A percentile compares a stretch with the other conserved stretches of the same genome.
Conservation (phyloP, 176 grass and related monocot genomes). For the maize (Zea mays) region DNA sequence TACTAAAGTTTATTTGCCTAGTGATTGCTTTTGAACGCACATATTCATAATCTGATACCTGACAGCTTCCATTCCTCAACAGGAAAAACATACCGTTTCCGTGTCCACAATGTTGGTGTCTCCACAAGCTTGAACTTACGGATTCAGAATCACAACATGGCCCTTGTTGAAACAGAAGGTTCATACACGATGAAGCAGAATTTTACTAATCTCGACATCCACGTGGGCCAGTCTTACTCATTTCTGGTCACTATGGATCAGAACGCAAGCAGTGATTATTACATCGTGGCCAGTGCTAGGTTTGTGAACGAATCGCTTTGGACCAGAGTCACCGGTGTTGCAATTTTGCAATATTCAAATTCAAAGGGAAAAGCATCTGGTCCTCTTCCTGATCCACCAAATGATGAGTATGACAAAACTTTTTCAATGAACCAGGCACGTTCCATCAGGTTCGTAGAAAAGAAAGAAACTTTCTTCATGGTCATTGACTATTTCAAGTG, state of each 20-base stretch:
- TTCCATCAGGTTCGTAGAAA: conserved; percentile 75
- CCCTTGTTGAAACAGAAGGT: conserved; percentile 83
- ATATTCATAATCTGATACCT: background rate
- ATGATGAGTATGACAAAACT: conserved; percentile 83
- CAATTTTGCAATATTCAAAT: conserved; percentile 85
- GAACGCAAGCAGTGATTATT: conserved; percentile 90
- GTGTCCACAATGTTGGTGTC: conserved; percentile 85
- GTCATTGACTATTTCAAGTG: background rate
- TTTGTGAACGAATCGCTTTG: conserved; percentile 85
- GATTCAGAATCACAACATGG: conserved; percentile 86
- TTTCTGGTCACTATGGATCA: conserved; percentile 97
- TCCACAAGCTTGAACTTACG: conserved; percentile 94
- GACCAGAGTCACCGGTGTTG: conserved; percentile 84
- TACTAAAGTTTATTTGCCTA: background rate
- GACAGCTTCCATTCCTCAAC: conserved; percentile 16
- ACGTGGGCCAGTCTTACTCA: conserved; percentile 93
- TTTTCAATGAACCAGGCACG: conserved; percentile 96
- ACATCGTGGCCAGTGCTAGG: conserved; percentile 83
- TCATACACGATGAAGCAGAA: conserved; percentile 88
- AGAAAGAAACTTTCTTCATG: background rate
- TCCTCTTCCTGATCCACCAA: conserved; percentile 82
- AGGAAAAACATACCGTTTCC: conserved; percentile 91
- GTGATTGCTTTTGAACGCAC: background rate
- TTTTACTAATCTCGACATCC: conserved; percentile 87
- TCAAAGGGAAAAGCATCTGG: conserved; percentile 86